A percentile compares a stretch with the other conserved stretches of the same genome.
Conservation (phyloP, 2,329 filamentous ascomycete species). For the Alternaria dauci region DNA sequence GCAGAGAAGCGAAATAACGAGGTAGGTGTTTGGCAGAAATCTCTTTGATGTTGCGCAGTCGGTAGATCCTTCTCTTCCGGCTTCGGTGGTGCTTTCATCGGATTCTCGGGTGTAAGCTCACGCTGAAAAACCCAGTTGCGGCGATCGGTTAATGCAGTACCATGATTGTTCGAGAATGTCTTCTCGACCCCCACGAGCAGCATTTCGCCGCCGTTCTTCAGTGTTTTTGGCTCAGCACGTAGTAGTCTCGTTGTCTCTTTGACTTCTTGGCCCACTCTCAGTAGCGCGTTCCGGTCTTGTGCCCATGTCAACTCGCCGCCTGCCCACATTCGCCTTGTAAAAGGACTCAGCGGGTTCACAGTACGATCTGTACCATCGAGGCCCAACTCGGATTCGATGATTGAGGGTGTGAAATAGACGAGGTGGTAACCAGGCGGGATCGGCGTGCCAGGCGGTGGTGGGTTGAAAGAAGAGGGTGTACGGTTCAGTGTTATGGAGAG, state of each 20-base stretch:
- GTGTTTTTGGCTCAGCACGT: constrained; percentile 59
- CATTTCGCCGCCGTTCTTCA: constrained; percentile 62
- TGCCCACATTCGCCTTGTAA: constrained; percentile 87
- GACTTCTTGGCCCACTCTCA: constrained; percentile 46
- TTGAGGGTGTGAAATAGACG: constrained; percentile 83
- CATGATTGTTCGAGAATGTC: constrained; percentile 52
- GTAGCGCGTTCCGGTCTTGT: constrained; percentile 27
- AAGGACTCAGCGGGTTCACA: constrained; percentile 77
- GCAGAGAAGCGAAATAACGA: constrained; percentile 92
- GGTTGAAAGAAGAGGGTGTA: constrained; percentile 27
- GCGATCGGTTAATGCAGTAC: constrained; percentile 49
- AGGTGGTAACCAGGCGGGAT: constrained; percentile 80
- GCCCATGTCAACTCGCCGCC: constrained; percentile 75
- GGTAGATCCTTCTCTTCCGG: constrained; percentile 34
- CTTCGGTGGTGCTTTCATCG: constrained; percentile 46
- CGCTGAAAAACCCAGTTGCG: constrained; percentile 52
- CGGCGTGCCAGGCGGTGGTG: constrained; percentile 38
- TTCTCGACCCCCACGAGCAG: constrained; percentile 68
- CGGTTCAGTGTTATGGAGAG: constrained; percentile 41
- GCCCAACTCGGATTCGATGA: constrained; percentile 69
- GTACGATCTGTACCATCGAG: constrained; percentile 84
- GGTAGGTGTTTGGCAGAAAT: constrained; percentile 70
- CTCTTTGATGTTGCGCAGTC: constrained; percentile 48
- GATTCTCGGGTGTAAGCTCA: constrained; percentile 51
- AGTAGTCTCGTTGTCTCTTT: constrained; percentile 57